Percentiles rank a stretch among this genome's conserved stretches.
Evolutionary conservation across 805 yeast genomes (phyloP).

Genomic region (Candida nitratophila): DNA sequence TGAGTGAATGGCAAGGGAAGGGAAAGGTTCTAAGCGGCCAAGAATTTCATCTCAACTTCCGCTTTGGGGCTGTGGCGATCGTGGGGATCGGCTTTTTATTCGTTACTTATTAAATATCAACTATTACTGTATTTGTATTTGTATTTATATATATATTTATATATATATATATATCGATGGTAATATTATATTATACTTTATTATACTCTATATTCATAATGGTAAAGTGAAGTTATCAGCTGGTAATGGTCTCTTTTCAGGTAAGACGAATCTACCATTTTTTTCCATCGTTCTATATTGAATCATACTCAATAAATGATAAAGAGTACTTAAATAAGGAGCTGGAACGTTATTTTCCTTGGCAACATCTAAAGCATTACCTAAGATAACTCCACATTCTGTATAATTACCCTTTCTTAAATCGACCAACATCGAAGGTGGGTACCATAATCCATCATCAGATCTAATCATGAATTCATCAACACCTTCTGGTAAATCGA

Average conservation of each 20-base stretch:
- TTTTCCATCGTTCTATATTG: conserved; percentile 57
- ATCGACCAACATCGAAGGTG: conserved; percentile 42
- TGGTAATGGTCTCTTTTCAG: conserved; percentile 23
- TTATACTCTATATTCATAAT: no score
- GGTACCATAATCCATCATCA: conserved; percentile 32
- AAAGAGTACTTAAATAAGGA: conserved; percentile 53
- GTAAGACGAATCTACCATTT: conserved; percentile 21
- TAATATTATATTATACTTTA: no score
- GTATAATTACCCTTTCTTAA: conserved; percentile 28
- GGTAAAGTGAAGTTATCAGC: conserved; percentile 15
- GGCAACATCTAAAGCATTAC: conserved; percentile 32
- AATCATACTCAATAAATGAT: conserved; percentile 47
- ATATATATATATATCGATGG: no score
- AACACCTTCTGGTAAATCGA: conserved; percentile 24
- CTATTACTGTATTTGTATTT: neutral
- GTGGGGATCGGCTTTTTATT: no score
- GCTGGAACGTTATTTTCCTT: conserved; percentile 32
- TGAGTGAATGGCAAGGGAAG: no score
- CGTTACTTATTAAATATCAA: no score
- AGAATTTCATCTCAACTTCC: no score
- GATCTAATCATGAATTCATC: conserved; percentile 27
- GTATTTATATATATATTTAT: neutral
- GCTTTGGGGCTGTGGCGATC: no score
- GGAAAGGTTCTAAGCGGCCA: no score
- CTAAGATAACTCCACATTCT: conserved; percentile 36